Conservation (phyloP, 2,329 filamentous ascomycete species). For the Aspergillus glaucus region DNA sequence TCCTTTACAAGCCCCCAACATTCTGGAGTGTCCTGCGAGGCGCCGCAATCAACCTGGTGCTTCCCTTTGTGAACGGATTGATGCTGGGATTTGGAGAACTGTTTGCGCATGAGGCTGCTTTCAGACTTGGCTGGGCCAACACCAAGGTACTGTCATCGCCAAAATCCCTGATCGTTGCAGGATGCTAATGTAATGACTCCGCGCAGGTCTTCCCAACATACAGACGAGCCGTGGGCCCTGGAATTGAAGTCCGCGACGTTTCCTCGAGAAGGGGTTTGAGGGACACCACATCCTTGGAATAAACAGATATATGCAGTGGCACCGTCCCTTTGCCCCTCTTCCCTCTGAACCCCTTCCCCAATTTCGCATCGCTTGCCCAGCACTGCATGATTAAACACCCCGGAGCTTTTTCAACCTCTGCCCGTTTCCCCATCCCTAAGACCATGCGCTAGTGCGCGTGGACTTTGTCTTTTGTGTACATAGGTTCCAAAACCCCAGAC, state of each 20-base stretch:
- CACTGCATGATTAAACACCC: not conserved
- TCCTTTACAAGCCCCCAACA: slow-evolving; percentile 80
- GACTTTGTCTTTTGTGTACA: slow-evolving; percentile 23
- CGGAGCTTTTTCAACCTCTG: slow-evolving; percentile 1
- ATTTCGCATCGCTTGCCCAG: not conserved
- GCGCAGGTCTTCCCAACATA: slow-evolving; percentile 53
- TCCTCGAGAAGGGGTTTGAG: slow-evolving; percentile 53
- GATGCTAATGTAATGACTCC: not conserved
- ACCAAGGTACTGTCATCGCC: slow-evolving; percentile 65
- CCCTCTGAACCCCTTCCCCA: too few species aligned
- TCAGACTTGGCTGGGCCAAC: slow-evolving; percentile 83
- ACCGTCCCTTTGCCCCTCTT: too few species aligned
- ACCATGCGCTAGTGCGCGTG: slow-evolving; percentile 12
- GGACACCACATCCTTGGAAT: slow-evolving; percentile 65
- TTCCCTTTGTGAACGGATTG: slow-evolving; percentile 95
- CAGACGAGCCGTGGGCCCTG: slow-evolving; percentile 66
- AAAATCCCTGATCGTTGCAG: not conserved
- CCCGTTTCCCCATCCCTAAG: not conserved
- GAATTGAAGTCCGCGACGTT: slow-evolving; percentile 71
- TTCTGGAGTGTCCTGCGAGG: slow-evolving; percentile 79
- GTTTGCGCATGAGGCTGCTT: slow-evolving; percentile 93
- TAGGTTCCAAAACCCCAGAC: slow-evolving; percentile 23
- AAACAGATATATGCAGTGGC: slow-evolving; percentile 5
- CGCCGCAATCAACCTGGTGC: slow-evolving; percentile 87
- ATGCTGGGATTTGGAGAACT: slow-evolving; percentile 98